These are phyloP conservation scores for Plenodomus biglobosus DNA, from an alignment of 2,329 filamentous ascomycete genomes.

Conservation along the genomic window DNA sequence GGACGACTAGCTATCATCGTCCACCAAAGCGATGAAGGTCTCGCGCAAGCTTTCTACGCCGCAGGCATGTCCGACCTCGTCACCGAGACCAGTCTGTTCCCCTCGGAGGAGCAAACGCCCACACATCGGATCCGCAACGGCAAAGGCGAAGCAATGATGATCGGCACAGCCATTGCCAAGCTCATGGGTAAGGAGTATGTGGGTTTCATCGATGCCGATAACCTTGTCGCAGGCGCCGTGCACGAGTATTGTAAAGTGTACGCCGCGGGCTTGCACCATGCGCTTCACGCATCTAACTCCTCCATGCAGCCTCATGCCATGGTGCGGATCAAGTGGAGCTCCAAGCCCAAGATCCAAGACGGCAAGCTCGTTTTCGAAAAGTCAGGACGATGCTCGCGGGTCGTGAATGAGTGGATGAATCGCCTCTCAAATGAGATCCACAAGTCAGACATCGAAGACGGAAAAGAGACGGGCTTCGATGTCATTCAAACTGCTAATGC, in stretches of 20 bases:
- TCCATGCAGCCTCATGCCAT: conserved; percentile 6
- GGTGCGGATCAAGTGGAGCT: conserved; percentile 24
- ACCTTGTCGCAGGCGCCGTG: conserved; percentile 16
- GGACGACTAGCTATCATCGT: conserved; percentile 5
- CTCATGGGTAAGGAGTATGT: conserved; percentile 8
- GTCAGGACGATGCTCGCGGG: conserved; percentile 16
- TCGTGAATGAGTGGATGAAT: conserved; percentile 20
- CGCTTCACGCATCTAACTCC: background rate
- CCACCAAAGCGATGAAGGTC: conserved; percentile 11
- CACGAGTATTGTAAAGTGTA: conserved; percentile 23
- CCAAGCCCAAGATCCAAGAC: conserved; percentile 15
- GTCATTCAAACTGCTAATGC: conserved; percentile 16
- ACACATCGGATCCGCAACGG: conserved; percentile 10
- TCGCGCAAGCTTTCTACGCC: conserved; percentile 11
- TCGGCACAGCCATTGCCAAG: conserved; percentile 12
- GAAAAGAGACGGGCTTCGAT: background rate
- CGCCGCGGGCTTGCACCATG: conserved; percentile 15
- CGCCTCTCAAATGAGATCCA: conserved; percentile 3
- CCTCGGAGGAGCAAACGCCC: background rate
- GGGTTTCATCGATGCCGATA: conserved; percentile 22
- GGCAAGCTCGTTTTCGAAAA: conserved; percentile 8
- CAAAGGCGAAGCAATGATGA: conserved; percentile 22
- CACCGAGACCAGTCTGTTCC: background rate
- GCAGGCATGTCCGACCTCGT: conserved; percentile 10
- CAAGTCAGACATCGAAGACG: background rate